Evolutionary conservation across 164 flowering plant genomes (phyloP).

Genomic region (Magnolia sinica): DNA sequence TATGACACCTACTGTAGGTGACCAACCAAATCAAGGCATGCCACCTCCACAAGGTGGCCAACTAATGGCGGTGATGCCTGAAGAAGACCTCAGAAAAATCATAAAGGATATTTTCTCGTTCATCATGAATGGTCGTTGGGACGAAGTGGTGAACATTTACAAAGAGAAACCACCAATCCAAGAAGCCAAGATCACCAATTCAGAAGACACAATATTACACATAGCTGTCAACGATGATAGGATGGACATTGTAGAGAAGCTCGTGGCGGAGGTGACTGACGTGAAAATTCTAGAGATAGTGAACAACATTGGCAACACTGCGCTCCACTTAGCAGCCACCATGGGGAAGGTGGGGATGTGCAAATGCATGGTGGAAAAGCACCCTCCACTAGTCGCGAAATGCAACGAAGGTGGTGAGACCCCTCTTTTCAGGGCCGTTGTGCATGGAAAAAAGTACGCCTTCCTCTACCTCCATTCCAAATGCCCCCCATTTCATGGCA

Average conservation of each 20-base stretch:
- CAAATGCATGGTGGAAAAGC: conserved; percentile 3
- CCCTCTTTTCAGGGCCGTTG: conserved; percentile 22
- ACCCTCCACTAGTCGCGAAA: not conserved
- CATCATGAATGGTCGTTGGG: not conserved
- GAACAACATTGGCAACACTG: conserved; percentile 19
- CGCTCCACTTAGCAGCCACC: conserved; percentile 25
- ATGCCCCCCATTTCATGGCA: not conserved
- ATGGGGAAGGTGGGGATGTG: conserved; percentile 17
- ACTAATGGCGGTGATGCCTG: not conserved
- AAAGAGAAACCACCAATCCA: not conserved
- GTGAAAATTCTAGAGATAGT: not conserved
- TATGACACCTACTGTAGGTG: not conserved
- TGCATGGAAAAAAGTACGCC: conserved; percentile 11
- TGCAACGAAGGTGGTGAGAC: conserved; percentile 16
- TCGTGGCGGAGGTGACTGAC: conserved; percentile 6
- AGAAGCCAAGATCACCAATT: not conserved
- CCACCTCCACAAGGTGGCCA: not conserved
- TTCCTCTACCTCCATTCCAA: conserved; percentile 11
- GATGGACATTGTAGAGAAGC: not conserved
- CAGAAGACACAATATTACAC: conserved; percentile 32
- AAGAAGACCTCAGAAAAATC: not conserved
- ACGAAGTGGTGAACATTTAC: not conserved
- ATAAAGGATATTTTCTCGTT: not conserved
- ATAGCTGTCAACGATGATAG: conserved; percentile 7
- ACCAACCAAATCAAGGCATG: not conserved